phyloP scores from a whole-genome alignment of 164 flowering plant species.

The Cinnamomum chago region DNA sequence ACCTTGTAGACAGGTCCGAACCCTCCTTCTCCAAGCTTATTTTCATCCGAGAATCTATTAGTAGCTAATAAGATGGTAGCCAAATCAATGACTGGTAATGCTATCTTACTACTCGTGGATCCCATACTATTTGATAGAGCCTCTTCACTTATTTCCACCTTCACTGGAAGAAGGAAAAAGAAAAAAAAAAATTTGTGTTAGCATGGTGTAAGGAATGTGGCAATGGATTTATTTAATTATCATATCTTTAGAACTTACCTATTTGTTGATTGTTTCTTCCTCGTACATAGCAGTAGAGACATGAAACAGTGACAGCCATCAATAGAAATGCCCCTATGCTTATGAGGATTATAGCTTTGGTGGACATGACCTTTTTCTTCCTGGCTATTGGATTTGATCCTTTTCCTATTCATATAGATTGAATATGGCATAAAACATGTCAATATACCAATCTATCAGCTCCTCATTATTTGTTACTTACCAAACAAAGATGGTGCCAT shows the following conservation, averaged over 20 bases:
- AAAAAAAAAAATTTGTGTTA: background rate
- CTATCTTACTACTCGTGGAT: background rate
- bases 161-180: background rate
- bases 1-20: conserved; percentile 9
- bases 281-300: background rate
- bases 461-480: too few relatives aligned
- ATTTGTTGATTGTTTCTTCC: background rate
- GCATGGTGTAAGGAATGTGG: background rate
- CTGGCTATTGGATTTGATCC: too few relatives aligned
- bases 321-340: background rate
- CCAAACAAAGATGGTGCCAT: too few relatives aligned
- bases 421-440: too few relatives aligned
- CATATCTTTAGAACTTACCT: background rate
- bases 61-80: background rate
- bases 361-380: too few relatives aligned
- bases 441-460: too few relatives aligned
- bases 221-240: background rate
- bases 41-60: background rate
- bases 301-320: background rate
- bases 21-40: conserved; percentile 11
- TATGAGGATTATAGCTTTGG: too few relatives aligned
- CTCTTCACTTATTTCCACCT: background rate
- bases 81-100: background rate
- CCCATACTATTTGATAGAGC: background rate
- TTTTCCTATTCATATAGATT: too few relatives aligned